Percentiles rank a stretch among this genome's conserved stretches.
Evolutionary conservation across 441 rosid genomes (phyloP).

Genomic region (Arabidopsis hybrid): DNA sequence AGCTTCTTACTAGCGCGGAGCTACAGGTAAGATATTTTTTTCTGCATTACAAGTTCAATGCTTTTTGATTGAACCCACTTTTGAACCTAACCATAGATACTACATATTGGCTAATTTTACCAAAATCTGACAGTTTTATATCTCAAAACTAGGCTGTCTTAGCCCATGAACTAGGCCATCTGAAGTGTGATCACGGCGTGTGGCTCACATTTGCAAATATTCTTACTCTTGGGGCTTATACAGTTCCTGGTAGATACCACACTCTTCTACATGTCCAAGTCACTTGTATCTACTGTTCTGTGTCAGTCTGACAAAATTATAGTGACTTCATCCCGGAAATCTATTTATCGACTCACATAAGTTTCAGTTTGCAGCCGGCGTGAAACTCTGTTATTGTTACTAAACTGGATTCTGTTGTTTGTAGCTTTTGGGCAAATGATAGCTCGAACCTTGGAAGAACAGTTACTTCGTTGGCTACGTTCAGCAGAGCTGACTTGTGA

Average conservation of each 20-base stretch:
- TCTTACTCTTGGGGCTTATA: conserved; percentile 88
- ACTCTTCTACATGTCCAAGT: background rate
- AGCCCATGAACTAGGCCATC: conserved; percentile 97
- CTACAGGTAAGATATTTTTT: conserved; percentile 66
- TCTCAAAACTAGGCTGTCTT: conserved; percentile 72
- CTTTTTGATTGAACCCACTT: background rate
- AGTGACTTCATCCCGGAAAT: background rate
- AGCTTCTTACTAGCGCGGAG: conserved; percentile 82
- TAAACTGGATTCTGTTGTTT: conserved; percentile 37
- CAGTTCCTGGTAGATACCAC: conserved; percentile 73
- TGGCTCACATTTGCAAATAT: conserved; percentile 98
- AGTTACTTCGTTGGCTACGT: conserved; percentile 87
- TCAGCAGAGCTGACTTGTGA: conserved; percentile 98
- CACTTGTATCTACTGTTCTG: background rate
- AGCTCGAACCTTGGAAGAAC: conserved; percentile 88
- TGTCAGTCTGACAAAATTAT: background rate
- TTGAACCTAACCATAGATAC: background rate
- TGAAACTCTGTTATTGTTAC: background rate
- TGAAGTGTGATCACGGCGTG: conserved; percentile 94
- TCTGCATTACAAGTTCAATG: conserved; percentile 18
- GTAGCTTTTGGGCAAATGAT: conserved; percentile 87
- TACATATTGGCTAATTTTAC: conserved; percentile 17
- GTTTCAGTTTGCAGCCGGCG: background rate
- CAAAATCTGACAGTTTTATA: conserved; percentile 35
- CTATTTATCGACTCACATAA: background rate